phyloP scores from a whole-genome alignment of 805 yeast species.

The Dipodascopsis uninucleata region DNA sequence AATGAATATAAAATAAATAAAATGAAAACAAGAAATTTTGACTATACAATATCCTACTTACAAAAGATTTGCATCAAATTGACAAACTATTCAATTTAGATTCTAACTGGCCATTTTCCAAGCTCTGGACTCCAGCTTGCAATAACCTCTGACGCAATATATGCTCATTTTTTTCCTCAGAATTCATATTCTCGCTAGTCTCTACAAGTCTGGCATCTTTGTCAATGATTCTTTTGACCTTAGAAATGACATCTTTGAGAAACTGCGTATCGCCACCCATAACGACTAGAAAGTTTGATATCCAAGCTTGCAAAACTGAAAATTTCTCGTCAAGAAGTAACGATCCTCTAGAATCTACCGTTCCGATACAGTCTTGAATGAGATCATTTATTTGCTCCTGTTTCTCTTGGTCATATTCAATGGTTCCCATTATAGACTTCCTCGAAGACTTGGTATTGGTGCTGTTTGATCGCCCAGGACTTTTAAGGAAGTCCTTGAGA shows the following conservation, averaged over 20 bases:
- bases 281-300: constrained; percentile 21
- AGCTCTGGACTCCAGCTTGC: too few relatives aligned
- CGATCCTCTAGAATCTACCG: constrained; percentile 7
- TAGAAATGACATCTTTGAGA: constrained; percentile 6
- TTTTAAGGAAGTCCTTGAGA: constrained; percentile 54
- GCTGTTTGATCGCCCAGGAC: background rate
- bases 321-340: constrained; percentile 15
- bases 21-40: too few relatives aligned
- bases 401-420: constrained; percentile 8
- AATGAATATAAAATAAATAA: too few relatives aligned
- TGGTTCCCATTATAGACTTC: background rate
- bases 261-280: constrained; percentile 10
- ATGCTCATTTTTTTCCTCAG: too few relatives aligned
- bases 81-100: too few relatives aligned
- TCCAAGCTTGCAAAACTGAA: constrained; percentile 22
- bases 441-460: background rate
- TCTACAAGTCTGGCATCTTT: constrained; percentile 6
- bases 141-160: too few relatives aligned
- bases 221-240: constrained; percentile 5
- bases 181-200: constrained; percentile 7
- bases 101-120: too few relatives aligned
- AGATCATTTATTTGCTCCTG: constrained; percentile 17
- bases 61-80: too few relatives aligned
- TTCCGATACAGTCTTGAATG: constrained; percentile 10
- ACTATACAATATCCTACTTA: too few relatives aligned